Conservation (phyloP, 768 basidiomycete species). For the Serpula lacrymans region DNA sequence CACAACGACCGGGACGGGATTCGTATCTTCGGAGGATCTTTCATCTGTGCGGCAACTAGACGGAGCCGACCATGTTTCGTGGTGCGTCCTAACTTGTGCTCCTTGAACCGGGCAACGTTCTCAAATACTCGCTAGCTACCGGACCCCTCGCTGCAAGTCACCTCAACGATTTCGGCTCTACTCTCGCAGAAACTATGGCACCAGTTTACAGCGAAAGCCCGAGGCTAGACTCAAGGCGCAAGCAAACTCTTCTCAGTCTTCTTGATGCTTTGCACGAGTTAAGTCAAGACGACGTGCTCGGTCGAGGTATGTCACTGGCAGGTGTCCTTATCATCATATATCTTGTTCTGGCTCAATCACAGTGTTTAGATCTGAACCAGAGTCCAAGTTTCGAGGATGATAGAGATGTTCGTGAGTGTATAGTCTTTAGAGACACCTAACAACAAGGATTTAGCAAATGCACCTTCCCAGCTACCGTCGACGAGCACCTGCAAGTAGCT, state of each 20-base stretch:
- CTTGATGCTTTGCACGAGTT: slow-evolving; percentile 38
- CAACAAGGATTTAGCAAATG: slow-evolving; percentile 1
- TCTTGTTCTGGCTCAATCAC: neutral
- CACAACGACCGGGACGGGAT: too few relatives aligned
- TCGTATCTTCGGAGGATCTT: neutral
- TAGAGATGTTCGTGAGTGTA: slow-evolving; percentile 59
- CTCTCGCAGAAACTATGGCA: neutral
- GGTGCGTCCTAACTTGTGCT: too few relatives aligned
- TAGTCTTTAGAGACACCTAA: neutral
- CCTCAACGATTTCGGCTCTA: slow-evolving; percentile 1
- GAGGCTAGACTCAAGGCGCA: slow-evolving; percentile 19
- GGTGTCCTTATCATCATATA: slow-evolving; percentile 1
- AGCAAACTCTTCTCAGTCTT: slow-evolving; percentile 35
- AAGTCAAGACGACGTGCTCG: slow-evolving; percentile 31
- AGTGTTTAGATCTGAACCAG: slow-evolving; percentile 32
- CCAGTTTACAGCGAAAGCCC: slow-evolving; percentile 3
- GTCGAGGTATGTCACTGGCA: slow-evolving; percentile 14
- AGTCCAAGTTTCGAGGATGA: slow-evolving; percentile 59
- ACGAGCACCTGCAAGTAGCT: slow-evolving; percentile 65
- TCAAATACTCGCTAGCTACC: slow-evolving; percentile 5
- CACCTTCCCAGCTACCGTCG: slow-evolving; percentile 53
- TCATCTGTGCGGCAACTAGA: neutral
- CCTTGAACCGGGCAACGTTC: too few relatives aligned
- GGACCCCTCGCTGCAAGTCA: neutral
- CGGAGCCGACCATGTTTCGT: slow-evolving; percentile 2